A percentile compares a stretch with the other conserved stretches of the same genome.
Conservation (phyloP, 192 early-diverging fungal genomes). For the Allomyces javanicus region DNA sequence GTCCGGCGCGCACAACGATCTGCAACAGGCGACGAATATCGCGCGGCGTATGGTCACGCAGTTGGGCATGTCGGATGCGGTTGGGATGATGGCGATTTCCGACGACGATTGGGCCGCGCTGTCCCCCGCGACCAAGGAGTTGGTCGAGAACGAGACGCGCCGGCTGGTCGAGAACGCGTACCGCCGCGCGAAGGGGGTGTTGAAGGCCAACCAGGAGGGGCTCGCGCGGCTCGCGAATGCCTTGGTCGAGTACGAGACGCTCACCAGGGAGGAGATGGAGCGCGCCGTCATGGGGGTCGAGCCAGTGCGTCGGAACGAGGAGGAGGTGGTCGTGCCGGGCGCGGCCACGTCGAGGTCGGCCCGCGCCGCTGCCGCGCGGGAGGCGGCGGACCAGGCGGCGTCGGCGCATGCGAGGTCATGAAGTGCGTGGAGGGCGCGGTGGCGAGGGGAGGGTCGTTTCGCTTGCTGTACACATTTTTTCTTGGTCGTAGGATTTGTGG, state of each 20-base stretch:
- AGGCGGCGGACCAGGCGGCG: too few species aligned
- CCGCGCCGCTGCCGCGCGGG: too few species aligned
- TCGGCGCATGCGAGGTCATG: too few species aligned
- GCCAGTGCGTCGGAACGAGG: conserved; percentile 16
- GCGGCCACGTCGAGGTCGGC: too few species aligned
- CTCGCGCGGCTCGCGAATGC: conserved; percentile 76
- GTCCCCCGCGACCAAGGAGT: conserved; percentile 48
- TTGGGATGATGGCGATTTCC: conserved; percentile 60
- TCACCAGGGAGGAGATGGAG: conserved; percentile 71
- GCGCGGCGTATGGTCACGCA: conserved; percentile 77
- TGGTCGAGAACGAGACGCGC: conserved; percentile 78
- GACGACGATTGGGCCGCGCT: conserved; percentile 54
- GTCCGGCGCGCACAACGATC: conserved; percentile 79
- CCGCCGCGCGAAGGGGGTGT: conserved; percentile 42
- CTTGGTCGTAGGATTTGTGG: too few species aligned
- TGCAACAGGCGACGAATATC: conserved; percentile 70
- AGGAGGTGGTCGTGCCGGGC: too few species aligned
- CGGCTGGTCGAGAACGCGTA: conserved; percentile 50
- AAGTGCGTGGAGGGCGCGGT: too few species aligned
- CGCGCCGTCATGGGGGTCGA: conserved; percentile 43
- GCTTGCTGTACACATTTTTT: too few species aligned
- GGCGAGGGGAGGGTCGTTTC: too few species aligned
- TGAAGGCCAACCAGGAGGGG: conserved; percentile 63
- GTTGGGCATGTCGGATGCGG: conserved; percentile 89
- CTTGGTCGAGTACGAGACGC: conserved; percentile 88